Conservation (phyloP, 495 filamentous ascomycete species). For the Penicillium chermesinum region DNA sequence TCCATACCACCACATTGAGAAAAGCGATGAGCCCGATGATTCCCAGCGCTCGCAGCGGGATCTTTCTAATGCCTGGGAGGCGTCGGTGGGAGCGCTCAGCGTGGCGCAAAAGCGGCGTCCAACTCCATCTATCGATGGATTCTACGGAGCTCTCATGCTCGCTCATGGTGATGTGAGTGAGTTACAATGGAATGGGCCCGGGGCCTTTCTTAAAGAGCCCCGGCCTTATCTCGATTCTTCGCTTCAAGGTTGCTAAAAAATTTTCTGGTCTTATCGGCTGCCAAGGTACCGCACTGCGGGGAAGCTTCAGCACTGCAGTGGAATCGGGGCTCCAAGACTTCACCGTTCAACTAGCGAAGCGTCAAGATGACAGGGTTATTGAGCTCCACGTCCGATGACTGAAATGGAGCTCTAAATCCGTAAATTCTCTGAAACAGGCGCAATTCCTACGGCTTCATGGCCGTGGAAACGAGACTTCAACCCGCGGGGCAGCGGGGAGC, state of each 20-base stretch:
- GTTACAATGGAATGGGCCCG: no score
- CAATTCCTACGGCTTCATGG: no score
- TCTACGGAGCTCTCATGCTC: no score
- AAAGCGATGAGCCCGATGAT: slow-evolving; percentile 62
- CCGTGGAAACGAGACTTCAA: background rate
- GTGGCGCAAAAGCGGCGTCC: slow-evolving; percentile 28
- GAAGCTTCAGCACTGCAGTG: background rate
- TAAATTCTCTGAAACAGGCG: no score
- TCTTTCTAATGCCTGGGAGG: slow-evolving; percentile 45
- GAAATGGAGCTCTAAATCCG: no score
- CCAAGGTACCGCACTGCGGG: background rate
- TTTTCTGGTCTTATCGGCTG: background rate
- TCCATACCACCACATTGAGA: slow-evolving; percentile 70
- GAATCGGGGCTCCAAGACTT: no score
- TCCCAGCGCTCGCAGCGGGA: slow-evolving; percentile 61
- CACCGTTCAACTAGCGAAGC: no score
- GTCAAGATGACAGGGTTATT: no score
- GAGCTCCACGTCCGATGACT: no score
- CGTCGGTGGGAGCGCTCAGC: slow-evolving; percentile 41
- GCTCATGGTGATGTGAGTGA: no score
- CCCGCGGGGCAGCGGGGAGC: background rate
- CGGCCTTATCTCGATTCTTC: no score
- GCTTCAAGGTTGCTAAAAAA: background rate
- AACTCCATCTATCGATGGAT: slow-evolving; percentile 37
- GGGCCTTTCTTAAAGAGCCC: no score